phyloP scores from a whole-genome alignment of 176 grass and related monocot genomes.

The Triticum turgidum region DNA sequence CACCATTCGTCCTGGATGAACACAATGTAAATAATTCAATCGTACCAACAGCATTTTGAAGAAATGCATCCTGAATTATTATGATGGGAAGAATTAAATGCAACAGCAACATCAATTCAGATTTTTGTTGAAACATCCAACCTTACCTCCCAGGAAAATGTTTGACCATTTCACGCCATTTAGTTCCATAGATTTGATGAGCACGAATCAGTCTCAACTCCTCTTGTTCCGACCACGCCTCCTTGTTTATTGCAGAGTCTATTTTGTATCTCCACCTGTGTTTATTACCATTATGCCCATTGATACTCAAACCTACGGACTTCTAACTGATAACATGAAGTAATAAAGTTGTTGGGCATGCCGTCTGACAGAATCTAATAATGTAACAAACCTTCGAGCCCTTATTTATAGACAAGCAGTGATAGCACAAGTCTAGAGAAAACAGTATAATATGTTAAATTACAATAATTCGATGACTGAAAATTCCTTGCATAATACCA shows the following conservation, averaged over 20 bases:
- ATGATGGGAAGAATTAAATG: neutral
- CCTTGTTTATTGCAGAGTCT: conserved; percentile 64
- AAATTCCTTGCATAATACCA: neutral
- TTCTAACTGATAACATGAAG: conserved; percentile 5
- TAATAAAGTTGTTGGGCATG: conserved; percentile 13
- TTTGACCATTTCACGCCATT: conserved; percentile 62
- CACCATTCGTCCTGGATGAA: conserved; percentile 47
- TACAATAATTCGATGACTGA: neutral
- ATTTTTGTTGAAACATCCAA: conserved; percentile 13
- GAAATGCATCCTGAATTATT: conserved; percentile 18
- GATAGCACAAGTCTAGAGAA: neutral
- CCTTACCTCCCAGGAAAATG: conserved; percentile 71
- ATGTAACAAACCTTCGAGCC: neutral
- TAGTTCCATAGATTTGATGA: conserved; percentile 72
- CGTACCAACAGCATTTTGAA: conserved; percentile 20
- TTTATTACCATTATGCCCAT: conserved; percentile 16
- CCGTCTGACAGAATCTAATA: neutral
- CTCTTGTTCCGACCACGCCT: conserved; percentile 64
- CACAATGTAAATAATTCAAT: conserved; percentile 18
- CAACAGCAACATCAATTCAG: neutral
- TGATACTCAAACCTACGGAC: conserved; percentile 1
- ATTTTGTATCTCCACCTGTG: conserved; percentile 55
- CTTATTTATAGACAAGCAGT: neutral
- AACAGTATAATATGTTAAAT: neutral
- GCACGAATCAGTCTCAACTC: conserved; percentile 70